phyloP scores from a whole-genome alignment of 345 rosid genomes.

The Bruguiera gymnorhiza region DNA sequence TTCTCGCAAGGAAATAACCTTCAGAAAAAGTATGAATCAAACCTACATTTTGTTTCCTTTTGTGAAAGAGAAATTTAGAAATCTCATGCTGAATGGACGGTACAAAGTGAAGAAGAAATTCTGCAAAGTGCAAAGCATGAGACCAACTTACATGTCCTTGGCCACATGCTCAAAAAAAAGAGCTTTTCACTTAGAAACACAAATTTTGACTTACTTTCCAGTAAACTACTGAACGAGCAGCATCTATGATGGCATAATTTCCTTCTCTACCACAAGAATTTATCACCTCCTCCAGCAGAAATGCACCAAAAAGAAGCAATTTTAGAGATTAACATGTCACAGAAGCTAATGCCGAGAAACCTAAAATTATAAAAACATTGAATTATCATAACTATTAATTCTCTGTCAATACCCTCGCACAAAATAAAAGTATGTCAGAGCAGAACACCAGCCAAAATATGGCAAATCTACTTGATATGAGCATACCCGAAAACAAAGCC shows the following conservation, averaged over 20 bases:
- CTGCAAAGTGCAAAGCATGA: not conserved
- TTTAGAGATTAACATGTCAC: constrained; percentile 7
- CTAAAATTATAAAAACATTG: not conserved
- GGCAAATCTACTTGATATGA: no score
- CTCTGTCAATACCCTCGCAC: no score
- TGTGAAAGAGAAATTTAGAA: not conserved
- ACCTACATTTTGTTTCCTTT: not conserved
- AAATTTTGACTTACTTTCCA: constrained; percentile 62
- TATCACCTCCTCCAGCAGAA: constrained; percentile 73
- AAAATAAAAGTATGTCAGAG: no score
- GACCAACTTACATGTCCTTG: not conserved
- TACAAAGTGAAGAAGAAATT: not conserved
- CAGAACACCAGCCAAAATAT: no score
- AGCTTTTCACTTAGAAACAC: constrained; percentile 11
- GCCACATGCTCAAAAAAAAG: not conserved
- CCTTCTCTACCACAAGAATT: constrained; percentile 71
- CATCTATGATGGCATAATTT: constrained; percentile 54
- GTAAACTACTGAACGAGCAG: constrained; percentile 66
- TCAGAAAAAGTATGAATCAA: not conserved
- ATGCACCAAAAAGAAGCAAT: constrained; percentile 52
- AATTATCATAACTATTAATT: no score
- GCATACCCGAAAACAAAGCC: no score
- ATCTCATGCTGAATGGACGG: not conserved
- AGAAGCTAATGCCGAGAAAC: constrained; percentile 8
- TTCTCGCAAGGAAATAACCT: not conserved